Base-by-base conservation (phyloP, 2,329 filamentous ascomycete genomes). In the Aureobasidium leucospermi region DNA sequence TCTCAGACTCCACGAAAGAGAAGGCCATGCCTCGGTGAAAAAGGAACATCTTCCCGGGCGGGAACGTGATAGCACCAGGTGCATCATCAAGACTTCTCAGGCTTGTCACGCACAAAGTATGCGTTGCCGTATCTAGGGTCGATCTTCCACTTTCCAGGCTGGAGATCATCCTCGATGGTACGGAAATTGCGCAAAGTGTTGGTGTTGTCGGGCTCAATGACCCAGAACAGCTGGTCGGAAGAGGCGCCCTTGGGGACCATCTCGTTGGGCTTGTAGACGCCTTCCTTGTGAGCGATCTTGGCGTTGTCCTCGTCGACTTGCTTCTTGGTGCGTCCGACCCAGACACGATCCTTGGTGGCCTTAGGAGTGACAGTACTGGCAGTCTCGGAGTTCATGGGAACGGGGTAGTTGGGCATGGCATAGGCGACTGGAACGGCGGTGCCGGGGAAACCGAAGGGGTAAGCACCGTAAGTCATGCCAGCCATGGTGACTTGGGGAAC, bases 261-360 rank as follows among this genome's bases (percentile, higher is more conserved):
- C 48, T 70, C 68, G 60, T 71, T 68, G 62, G 66, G 66, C 31
- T 68, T 67, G 61, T 68, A 70, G 32, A 67, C 70, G 10, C 67
- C 68, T 62, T 73, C 71, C 31, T 62, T 61, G 46, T 66, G 65
- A 13, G 71, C 71, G 32, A 72, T 69, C 62, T 69, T 70, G 65
- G 69, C 67, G 59, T 74, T 74, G 63, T 74, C 72, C 49, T 72
- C 70, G 28, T 72, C 67, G 47, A 74, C 70, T 58, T 74, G 66
- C 28, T 65, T 66, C 52, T 69, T 71, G 47, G 70, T 72, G 57
- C 72, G 71, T 19, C 72, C 72, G 53, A 68, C 61, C 71, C 71
- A 74, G 59, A 63, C 62, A 53, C 65, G 66, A 6, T 38, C 32
- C 10, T 28, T 19, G 1, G 52, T 38, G 38, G 55, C 55, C 43